Evolutionary conservation across 1,284 basidiomycete genomes (phyloP), one percentile per base, ranked within the genome.

Genomic region (Puccinia novopanici): DNA sequence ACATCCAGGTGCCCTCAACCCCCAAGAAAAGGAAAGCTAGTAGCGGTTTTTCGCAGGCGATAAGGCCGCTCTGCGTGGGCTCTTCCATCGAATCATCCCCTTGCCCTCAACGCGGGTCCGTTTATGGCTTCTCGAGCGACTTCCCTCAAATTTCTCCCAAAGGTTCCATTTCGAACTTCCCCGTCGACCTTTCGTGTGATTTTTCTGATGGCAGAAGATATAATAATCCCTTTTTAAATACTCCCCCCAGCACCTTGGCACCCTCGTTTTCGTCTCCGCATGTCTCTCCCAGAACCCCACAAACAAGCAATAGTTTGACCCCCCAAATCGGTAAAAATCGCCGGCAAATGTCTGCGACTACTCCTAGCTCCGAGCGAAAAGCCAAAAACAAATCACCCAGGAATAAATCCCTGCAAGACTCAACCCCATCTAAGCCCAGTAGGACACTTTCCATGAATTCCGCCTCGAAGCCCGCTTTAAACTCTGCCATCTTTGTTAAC

Each of bases 401-500:
- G 22, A 63, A 37, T 34, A 34, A 63, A 15, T 63, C 59, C 15
- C 6, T 40, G 4, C 59, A 13, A n/a, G n/a, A 59, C 59, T 37
- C 59, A 3, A 63, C 59, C 4, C 59, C 27, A 37, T 22, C 59
- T 10, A 63, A 63, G 8, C 34, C 59, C 27, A 40, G 0, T 15
- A 2, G 59, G 27, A 63, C 37, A 4, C 8, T 40, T 40, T 63
- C 34, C 3, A 40, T 3, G 5, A 63, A 40, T 22, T 22, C 5
- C 9, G 13, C 59, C 40, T 30, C 34, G 17, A 40, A 34, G 1
- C 34, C 59, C 17, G 59, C 5, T 27, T 50, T 40, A 50, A 27
- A 10, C 22, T 68, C 67, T 3, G 67, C 80, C 3, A 57, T 71
- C 77, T 85, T 85, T 74, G 82, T 85, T 81, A 85, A 85, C 55